Base-by-base conservation (phyloP, 2,329 filamentous ascomycete genomes). In the Botrytis deweyae region DNA sequence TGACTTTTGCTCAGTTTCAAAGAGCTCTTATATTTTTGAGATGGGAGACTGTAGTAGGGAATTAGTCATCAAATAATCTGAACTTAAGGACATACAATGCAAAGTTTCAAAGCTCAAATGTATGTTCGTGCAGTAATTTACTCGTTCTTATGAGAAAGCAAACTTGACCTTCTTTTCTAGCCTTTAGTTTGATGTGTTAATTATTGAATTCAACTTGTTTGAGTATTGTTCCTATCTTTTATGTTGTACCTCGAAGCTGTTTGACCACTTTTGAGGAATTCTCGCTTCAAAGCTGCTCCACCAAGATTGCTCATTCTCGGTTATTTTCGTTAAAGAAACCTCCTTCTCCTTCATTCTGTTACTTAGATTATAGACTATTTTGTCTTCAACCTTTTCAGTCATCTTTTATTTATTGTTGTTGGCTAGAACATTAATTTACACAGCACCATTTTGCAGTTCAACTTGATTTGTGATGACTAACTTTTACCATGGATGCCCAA, bases 1-100 rank as follows among this genome's bases (percentile, higher is more conserved):
- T 1, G 29, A 1, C 1, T 8, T 29, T n/a, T n/a, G 4, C 22
- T 7, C 20, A 2, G 3, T 36, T 14, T n/a, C 4, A 6, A 36
- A 33, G 18, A 16, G 0, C 2, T 12, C 7, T 12, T 33, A 20
- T 33, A 2, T 33, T 6, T 46, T n/a, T 33, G 16, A 46, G n/a
- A 63, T 29, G 2, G n/a, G 1, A 29, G 4, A 20, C 46, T 22
- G 5, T 33, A 10, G 10, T 29, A 6, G 2, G 5, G 7, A 6
- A 46, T 46, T 7, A 25, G 29, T 16, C 12, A n/a, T 5, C 52
- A 55, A 29, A 55, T 9, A 8, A 14, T 25, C 29, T 1, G 18
- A 46, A 2, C 12, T 14, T 25, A 4, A 18, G 5, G 16, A 29
- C 38, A 36, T 8, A 6, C 8, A 1, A 1, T 29, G 3, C 20